phyloP scores from a whole-genome alignment of 768 basidiomycete species.

The Tylopilus felleus region DNA sequence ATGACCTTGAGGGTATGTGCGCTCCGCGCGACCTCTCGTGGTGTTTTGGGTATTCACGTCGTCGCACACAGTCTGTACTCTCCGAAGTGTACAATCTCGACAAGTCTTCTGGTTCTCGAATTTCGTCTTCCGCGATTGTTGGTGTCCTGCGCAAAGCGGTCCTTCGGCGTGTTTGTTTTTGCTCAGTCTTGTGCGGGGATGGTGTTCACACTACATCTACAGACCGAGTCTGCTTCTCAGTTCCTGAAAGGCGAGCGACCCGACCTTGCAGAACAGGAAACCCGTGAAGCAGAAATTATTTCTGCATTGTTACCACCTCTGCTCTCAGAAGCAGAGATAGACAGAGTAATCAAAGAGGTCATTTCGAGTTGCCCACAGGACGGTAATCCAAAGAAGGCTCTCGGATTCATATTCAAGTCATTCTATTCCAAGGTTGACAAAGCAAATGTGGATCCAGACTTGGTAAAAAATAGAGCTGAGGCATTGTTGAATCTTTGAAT shows the following conservation, averaged over 20 bases:
- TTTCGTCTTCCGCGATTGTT: conserved; percentile 48
- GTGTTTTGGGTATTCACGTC: neutral
- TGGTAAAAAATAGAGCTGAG: conserved; percentile 53
- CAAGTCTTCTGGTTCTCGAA: conserved; percentile 45
- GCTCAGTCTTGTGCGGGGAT: neutral
- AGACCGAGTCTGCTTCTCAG: conserved; percentile 60
- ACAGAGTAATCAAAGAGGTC: conserved; percentile 44
- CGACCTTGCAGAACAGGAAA: conserved; percentile 65
- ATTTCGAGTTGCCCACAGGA: conserved; percentile 28
- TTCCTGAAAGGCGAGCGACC: conserved; percentile 55
- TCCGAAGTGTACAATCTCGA: conserved; percentile 68
- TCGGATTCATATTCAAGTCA: conserved; percentile 55
- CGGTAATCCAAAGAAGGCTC: conserved; percentile 18
- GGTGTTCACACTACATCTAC: conserved; percentile 8
- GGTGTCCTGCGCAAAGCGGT: conserved; percentile 57
- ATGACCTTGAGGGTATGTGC: conserved; percentile 54
- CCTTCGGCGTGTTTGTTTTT: conserved; percentile 51
- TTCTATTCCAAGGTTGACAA: conserved; percentile 65
- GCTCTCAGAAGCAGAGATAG: conserved; percentile 53
- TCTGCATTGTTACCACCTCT: conserved; percentile 57
- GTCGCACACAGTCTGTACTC: conserved; percentile 51
- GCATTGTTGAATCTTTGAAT: conserved; percentile 30
- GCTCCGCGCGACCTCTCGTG: neutral
- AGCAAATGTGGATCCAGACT: conserved; percentile 50
- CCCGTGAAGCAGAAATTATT: conserved; percentile 52